A percentile compares a stretch with the other conserved stretches of the same genome.
phyloP scores from a whole-genome alignment of 2,329 filamentous ascomycete genomes.

The Nemania diffusa region DNA sequence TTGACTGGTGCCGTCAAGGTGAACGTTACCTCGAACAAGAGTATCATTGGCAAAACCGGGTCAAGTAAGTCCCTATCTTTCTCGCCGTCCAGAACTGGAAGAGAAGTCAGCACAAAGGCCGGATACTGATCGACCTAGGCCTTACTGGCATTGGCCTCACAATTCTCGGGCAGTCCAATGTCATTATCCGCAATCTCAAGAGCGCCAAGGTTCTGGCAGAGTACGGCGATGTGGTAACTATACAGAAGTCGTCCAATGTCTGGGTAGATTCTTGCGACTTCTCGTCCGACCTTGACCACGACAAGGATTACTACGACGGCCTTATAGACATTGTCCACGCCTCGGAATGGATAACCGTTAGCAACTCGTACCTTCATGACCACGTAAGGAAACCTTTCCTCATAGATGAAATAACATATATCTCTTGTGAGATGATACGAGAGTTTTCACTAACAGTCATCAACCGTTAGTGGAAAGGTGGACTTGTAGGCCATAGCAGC shows the following conservation, averaged over 20 bases:
- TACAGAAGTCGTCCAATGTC: slow-evolving; percentile 57
- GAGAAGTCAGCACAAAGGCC: neutral
- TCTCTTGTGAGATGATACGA: neutral
- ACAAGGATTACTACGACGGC: slow-evolving; percentile 72
- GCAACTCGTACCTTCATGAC: slow-evolving; percentile 53
- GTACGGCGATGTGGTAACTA: slow-evolving; percentile 59
- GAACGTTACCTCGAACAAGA: slow-evolving; percentile 58
- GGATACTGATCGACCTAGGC: slow-evolving; percentile 32
- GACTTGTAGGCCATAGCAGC: slow-evolving; percentile 68
- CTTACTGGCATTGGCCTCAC: slow-evolving; percentile 55
- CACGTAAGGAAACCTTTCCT: slow-evolving; percentile 51
- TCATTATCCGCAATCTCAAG: slow-evolving; percentile 63
- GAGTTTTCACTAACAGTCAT: neutral
- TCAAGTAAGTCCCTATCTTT: slow-evolving; percentile 37
- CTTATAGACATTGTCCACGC: slow-evolving; percentile 67
- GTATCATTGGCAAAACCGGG: slow-evolving; percentile 55
- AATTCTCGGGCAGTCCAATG: slow-evolving; percentile 59
- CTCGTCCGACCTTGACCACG: slow-evolving; percentile 61
- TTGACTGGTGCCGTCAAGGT: slow-evolving; percentile 55
- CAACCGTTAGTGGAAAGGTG: slow-evolving; percentile 66
- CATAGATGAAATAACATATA: neutral
- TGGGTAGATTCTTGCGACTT: slow-evolving; percentile 70
- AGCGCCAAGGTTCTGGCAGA: slow-evolving; percentile 56
- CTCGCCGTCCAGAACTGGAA: neutral
- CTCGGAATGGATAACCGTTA: slow-evolving; percentile 62